A percentile compares a stretch with the other conserved stretches of the same genome.
phyloP scores from a whole-genome alignment of 176 grass and related monocot species.

The Olyra latifolia region DNA sequence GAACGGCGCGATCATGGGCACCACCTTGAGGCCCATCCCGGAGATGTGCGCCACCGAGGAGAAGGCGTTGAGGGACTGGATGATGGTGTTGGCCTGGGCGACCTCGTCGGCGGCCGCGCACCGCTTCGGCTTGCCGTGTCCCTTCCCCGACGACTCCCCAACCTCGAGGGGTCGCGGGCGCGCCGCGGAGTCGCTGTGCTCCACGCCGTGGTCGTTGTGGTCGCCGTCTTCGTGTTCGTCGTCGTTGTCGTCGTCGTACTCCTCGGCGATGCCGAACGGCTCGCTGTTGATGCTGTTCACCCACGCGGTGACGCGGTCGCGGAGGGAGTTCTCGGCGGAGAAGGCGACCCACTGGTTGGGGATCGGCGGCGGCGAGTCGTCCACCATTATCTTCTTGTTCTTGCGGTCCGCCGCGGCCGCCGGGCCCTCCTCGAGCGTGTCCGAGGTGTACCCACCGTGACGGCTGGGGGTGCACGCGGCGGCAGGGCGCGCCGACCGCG shows the following conservation, averaged over 20 bases:
- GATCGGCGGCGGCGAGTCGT: constrained; percentile 31
- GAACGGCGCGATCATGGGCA: constrained; percentile 75
- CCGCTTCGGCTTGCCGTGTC: constrained; percentile 33
- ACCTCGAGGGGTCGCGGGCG: constrained; percentile 31
- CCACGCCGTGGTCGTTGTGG: constrained; percentile 1
- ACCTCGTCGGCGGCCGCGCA: constrained; percentile 53
- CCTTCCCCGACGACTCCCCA: constrained; percentile 54
- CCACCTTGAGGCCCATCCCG: constrained; percentile 82
- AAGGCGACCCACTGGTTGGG: constrained; percentile 94
- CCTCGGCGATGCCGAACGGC: constrained; percentile 37
- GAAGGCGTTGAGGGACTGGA: constrained; percentile 79
- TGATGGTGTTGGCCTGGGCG: constrained; percentile 73
- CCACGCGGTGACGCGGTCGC: constrained; percentile 80
- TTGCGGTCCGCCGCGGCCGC: constrained; percentile 36
- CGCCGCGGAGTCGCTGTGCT: background rate
- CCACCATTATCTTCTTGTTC: constrained; percentile 49
- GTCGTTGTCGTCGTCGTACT: constrained; percentile 22
- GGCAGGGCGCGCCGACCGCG: constrained; percentile 17
- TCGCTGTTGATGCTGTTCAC: constrained; percentile 65
- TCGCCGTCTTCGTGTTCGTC: no score
- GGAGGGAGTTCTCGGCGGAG: constrained; percentile 60
- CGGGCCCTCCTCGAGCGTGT: constrained; percentile 58
- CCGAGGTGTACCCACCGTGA: constrained; percentile 80
- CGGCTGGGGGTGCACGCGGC: background rate
- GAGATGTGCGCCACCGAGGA: constrained; percentile 89